Conservation (phyloP, 345 rosid genomes). For the Acer saccharum region DNA sequence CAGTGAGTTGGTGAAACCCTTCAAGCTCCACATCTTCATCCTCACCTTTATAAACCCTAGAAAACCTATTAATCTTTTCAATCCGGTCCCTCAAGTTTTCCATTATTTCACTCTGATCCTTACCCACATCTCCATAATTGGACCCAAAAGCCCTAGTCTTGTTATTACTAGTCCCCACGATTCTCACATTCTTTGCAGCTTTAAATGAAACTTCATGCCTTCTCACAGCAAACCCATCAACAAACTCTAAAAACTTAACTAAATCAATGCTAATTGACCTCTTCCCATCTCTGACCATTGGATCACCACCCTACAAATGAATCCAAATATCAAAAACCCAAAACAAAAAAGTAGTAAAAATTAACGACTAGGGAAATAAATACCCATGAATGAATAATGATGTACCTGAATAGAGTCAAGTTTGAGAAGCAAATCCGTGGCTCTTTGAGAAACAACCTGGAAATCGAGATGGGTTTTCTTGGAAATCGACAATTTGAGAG, state of each 20-base stretch:
- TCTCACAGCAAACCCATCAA: conserved; percentile 54
- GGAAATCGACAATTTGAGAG: conserved; percentile 68
- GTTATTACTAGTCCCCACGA: conserved; percentile 23
- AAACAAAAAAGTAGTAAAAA: neutral
- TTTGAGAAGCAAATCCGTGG: conserved; percentile 61
- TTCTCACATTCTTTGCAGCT: conserved; percentile 38
- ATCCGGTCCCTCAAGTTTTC: conserved; percentile 49
- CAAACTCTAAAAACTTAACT: conserved; percentile 56
- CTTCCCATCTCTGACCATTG: conserved; percentile 78
- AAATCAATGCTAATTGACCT: conserved; percentile 69
- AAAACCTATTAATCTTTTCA: conserved; percentile 44
- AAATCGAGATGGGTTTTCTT: conserved; percentile 45
- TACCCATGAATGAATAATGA: neutral
- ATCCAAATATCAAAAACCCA: conserved; percentile 4
- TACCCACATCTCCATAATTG: conserved; percentile 28
- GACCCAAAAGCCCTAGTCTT: conserved; percentile 34
- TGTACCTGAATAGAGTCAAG: conserved; percentile 85
- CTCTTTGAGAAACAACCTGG: conserved; percentile 53
- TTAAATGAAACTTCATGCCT: conserved; percentile 33
- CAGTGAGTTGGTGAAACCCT: conserved; percentile 54
- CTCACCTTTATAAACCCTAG: conserved; percentile 42
- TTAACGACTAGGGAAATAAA: neutral
- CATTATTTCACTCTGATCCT: conserved; percentile 34
- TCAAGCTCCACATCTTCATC: conserved; percentile 62
- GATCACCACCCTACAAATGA: conserved; percentile 58